phyloP scores from a whole-genome alignment of 345 rosid genomes.

The Populus pruinosa region DNA sequence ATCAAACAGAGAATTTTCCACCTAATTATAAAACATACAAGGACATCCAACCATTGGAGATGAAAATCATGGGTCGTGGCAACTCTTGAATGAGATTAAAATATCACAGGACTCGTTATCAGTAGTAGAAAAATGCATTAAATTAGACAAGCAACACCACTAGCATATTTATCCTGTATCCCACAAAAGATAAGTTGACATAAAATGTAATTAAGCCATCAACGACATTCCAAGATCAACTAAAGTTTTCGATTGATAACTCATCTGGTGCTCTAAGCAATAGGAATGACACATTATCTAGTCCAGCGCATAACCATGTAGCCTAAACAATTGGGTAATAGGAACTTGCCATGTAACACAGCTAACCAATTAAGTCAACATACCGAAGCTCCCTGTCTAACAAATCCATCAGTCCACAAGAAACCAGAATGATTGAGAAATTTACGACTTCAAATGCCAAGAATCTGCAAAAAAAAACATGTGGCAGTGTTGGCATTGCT shows the following conservation, averaged over 20 bases:
- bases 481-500: slow-evolving; percentile 20
- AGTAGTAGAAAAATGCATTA: neutral
- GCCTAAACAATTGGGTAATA: slow-evolving; percentile 11
- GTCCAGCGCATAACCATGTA: neutral
- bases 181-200: neutral
- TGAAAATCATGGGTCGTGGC: neutral
- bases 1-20: neutral
- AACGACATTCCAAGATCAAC: neutral
- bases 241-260: neutral
- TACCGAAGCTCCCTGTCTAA: slow-evolving; percentile 16
- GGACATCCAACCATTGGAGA: neutral
- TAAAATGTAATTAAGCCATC: neutral
- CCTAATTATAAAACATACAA: neutral
- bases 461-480: slow-evolving; percentile 22
- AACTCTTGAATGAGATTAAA: neutral
- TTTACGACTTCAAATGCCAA: slow-evolving; percentile 22
- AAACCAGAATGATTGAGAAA: slow-evolving; percentile 8
- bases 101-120: neutral
- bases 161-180: neutral
- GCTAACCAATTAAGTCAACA: slow-evolving; percentile 12
- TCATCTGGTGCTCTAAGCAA: neutral
- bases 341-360: neutral
- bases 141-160: neutral
- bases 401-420: slow-evolving; percentile 15
- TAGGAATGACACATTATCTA: neutral